Conservation (phyloP, 2,329 filamentous ascomycete genomes). For the Phaeosphaeria sp. region DNA sequence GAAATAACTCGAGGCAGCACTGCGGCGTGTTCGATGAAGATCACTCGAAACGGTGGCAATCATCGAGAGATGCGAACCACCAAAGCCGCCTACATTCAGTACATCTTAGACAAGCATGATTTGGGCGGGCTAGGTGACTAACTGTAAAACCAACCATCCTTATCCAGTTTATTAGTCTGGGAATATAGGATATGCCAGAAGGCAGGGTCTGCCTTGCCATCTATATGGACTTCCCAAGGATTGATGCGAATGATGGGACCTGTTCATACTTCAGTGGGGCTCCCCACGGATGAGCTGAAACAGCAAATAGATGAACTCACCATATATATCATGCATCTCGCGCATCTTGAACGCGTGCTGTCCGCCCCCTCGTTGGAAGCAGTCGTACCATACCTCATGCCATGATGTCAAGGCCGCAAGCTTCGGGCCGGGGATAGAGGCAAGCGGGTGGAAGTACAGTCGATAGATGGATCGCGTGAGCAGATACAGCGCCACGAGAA, state of each 20-base stretch:
- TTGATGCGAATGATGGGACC: not conserved
- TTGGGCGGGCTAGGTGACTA: not conserved
- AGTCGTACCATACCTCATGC: constrained; percentile 1
- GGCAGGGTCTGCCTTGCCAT: not conserved
- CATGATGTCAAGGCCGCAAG: constrained; percentile 17
- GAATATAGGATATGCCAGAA: not conserved
- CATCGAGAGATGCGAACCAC: not conserved
- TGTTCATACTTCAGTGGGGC: not conserved
- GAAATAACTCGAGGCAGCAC: not conserved
- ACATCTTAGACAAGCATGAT: not conserved
- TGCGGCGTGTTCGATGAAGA: not conserved
- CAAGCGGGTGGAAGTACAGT: constrained; percentile 17
- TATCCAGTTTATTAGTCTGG: not conserved
- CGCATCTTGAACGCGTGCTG: not conserved
- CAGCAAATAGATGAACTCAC: not conserved
- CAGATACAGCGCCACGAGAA: not conserved
- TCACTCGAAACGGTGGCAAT: not conserved
- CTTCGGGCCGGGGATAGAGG: constrained; percentile 16
- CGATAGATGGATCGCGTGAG: constrained; percentile 10
- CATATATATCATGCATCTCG: not conserved
- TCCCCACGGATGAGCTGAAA: not conserved
- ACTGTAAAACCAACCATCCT: not conserved
- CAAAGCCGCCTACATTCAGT: not conserved
- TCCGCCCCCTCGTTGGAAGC: not conserved
- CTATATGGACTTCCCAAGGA: not conserved